phyloP scores from a whole-genome alignment of 2,329 filamentous ascomycete species.

The Xylariaceae sp. region DNA sequence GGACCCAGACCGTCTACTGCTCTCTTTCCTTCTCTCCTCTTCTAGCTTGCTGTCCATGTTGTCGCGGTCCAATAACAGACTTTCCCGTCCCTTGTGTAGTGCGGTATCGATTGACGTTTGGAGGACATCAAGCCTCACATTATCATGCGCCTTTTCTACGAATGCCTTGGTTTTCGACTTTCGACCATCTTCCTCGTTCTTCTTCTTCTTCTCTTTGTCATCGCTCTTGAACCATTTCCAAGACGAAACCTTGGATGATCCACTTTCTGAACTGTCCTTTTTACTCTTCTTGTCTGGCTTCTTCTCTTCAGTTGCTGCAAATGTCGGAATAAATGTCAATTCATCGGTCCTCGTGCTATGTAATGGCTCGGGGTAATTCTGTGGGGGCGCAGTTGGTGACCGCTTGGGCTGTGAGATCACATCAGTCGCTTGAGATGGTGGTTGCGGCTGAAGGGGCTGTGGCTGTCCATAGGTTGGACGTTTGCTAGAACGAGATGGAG shows the following conservation, averaged over 20 bases:
- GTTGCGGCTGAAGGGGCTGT: slow-evolving; percentile 25
- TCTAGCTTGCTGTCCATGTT: slow-evolving; percentile 67
- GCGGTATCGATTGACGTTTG: slow-evolving; percentile 79
- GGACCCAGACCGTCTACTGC: slow-evolving; percentile 64
- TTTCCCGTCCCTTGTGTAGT: slow-evolving; percentile 69
- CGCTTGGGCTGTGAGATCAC: slow-evolving; percentile 20
- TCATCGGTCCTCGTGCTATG: slow-evolving; percentile 67
- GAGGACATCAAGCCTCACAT: slow-evolving; percentile 76
- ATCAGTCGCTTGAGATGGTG: slow-evolving; percentile 22
- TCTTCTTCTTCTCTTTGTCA: slow-evolving; percentile 68
- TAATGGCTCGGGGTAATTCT: slow-evolving; percentile 61
- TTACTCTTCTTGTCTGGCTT: slow-evolving; percentile 71
- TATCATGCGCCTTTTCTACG: slow-evolving; percentile 64
- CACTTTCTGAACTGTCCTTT: slow-evolving; percentile 63
- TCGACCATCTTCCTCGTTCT: slow-evolving; percentile 54
- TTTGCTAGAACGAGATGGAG: slow-evolving; percentile 44
- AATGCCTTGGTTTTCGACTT: slow-evolving; percentile 61
- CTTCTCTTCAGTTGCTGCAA: slow-evolving; percentile 61
- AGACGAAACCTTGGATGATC: slow-evolving; percentile 63
- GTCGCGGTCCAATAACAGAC: slow-evolving; percentile 77
- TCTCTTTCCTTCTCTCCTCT: slow-evolving; percentile 79
- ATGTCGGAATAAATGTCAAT: slow-evolving; percentile 75
- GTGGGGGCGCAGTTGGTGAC: slow-evolving; percentile 35
- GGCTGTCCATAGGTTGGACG: slow-evolving; percentile 36
- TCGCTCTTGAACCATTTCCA: slow-evolving; percentile 84